phyloP scores from a whole-genome alignment of 2,329 filamentous ascomycete genomes.

The Microascus cirrosus region DNA sequence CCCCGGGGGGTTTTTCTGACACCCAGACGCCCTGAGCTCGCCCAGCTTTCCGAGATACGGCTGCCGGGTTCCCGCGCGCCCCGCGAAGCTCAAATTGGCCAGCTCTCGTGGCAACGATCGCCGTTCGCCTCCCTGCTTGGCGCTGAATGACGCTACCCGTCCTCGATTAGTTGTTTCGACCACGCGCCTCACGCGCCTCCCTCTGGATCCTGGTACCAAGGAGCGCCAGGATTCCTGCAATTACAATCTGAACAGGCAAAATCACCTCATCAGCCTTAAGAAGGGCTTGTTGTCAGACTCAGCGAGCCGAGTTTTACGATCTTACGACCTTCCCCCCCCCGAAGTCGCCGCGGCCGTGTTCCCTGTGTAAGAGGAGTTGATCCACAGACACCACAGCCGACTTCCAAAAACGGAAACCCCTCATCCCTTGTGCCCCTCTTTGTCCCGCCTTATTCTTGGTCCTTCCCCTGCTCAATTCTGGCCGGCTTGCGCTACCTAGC shows the following conservation, averaged over 20 bases:
- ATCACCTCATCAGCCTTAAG: not conserved
- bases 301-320: not conserved
- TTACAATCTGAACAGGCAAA: not conserved
- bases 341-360: not conserved
- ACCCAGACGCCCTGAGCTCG: not conserved
- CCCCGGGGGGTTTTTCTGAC: not conserved
- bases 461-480: slow-evolving; percentile 1
- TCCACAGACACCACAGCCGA: not conserved
- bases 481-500: slow-evolving; percentile 2
- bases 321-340: not conserved
- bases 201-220: not conserved
- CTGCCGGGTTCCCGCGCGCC: not conserved
- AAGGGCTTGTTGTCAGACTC: not conserved
- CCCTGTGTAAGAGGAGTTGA: not conserved
- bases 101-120: not conserved
- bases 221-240: not conserved
- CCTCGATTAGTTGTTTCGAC: not conserved
- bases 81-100: not conserved
- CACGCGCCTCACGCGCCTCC: not conserved
- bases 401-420: slow-evolving; percentile 1
- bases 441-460: not conserved
- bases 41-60: no score
- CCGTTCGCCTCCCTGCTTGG: not conserved
- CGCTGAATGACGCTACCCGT: not conserved
- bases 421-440: not conserved